These are phyloP conservation scores for Monosporascus sp. DNA, from an alignment of 2,329 filamentous ascomycete species.

Conservation along the genomic window DNA sequence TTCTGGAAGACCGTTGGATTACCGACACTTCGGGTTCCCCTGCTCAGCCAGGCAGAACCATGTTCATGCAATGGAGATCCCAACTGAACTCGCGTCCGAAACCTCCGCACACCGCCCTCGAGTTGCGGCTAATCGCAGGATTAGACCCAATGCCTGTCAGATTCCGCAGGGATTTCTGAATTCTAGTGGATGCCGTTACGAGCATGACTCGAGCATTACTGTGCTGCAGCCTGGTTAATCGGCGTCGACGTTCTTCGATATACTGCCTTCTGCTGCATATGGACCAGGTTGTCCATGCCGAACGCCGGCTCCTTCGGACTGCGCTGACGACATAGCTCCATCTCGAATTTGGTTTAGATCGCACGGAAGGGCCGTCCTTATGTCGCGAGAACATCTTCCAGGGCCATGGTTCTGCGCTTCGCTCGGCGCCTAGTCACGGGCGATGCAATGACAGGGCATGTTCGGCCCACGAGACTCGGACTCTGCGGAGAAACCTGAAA, in stretches of 20 bases:
- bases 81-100: neutral
- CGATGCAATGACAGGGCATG: neutral
- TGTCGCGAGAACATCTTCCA: too few species aligned
- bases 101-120: neutral
- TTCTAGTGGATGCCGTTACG: too few species aligned
- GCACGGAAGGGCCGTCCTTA: too few species aligned
- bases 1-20: too few species aligned
- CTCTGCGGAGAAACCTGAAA: too few species aligned
- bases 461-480: neutral
- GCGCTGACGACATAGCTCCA: neutral
- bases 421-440: neutral
- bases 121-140: neutral
- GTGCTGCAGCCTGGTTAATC: too few species aligned
- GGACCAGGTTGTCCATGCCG: neutral
- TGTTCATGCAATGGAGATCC: neutral
- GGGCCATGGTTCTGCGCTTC: neutral
- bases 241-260: too few species aligned
- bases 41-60: neutral
- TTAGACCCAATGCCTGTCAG: too few species aligned
- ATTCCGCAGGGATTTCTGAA: too few species aligned
- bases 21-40: too few species aligned
- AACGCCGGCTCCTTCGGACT: neutral
- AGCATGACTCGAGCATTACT: too few species aligned
- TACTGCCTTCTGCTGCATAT: too few species aligned
- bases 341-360: neutral